Evolutionary conservation across 331 rosid species (phyloP).

Genomic region (Prunus yedoensis): DNA sequence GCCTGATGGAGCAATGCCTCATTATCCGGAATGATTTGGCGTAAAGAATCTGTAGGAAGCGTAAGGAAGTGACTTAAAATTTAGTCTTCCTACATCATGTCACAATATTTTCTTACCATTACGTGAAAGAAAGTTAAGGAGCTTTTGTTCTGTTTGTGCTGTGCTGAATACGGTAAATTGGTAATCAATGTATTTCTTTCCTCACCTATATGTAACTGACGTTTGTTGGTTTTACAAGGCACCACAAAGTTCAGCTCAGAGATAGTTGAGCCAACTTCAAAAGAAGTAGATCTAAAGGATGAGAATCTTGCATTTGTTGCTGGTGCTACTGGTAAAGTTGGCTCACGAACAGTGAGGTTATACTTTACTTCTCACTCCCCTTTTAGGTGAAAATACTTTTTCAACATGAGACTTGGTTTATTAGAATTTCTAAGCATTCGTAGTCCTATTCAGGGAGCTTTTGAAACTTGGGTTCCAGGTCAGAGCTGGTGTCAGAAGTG

Average conservation of each 20-base stretch:
- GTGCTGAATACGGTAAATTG: constrained; percentile 5
- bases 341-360: constrained; percentile 92
- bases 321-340: constrained; percentile 98
- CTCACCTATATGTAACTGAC: constrained; percentile 2
- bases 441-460: constrained; percentile 74
- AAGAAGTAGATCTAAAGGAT: constrained; percentile 51
- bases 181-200: background rate
- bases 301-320: constrained; percentile 85
- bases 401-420: constrained; percentile 2
- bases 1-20: no score
- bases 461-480: constrained; percentile 90
- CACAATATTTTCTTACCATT: background rate
- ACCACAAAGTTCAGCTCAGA: constrained; percentile 36
- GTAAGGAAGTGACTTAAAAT: background rate
- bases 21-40: background rate
- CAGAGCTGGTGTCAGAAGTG: constrained; percentile 81
- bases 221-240: constrained; percentile 36
- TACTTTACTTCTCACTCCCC: constrained; percentile 15
- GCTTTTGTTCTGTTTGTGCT: background rate
- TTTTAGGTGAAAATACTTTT: constrained; percentile 2
- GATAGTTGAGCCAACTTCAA: constrained; percentile 36
- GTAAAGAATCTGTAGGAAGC: background rate
- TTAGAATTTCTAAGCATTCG: constrained; percentile 22
- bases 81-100: background rate
- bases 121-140: background rate